Percentiles rank a stretch among this genome's conserved stretches.
Evolutionary conservation across 768 basidiomycete genomes (phyloP).

Genomic region (Panellus pusillus): DNA sequence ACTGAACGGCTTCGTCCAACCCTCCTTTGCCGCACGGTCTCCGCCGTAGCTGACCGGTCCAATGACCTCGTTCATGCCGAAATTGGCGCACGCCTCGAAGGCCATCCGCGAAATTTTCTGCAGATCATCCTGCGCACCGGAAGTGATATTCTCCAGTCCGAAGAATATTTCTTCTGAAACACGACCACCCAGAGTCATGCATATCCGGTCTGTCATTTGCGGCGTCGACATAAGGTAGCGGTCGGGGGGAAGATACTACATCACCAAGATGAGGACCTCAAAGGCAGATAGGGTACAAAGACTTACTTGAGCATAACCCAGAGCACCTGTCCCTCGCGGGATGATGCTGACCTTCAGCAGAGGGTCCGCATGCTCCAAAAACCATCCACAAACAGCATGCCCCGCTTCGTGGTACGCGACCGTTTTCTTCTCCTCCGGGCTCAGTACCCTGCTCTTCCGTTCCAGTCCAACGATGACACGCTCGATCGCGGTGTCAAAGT

Average conservation of each 20-base stretch:
- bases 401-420: conserved; percentile 99
- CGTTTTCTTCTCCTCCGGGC: conserved; percentile 95
- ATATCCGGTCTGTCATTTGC: conserved; percentile 93
- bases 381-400: conserved; percentile 98
- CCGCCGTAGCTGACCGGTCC: conserved; percentile 97
- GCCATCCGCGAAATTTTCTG: conserved; percentile 99
- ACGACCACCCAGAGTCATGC: conserved; percentile 97
- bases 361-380: conserved; percentile 95
- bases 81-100: conserved; percentile 92
- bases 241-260: conserved; percentile 90
- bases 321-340: conserved; percentile 90
- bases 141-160: conserved; percentile 86
- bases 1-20: conserved; percentile 97
- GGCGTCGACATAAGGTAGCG: conserved; percentile 94
- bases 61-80: conserved; percentile 94
- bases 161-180: conserved; percentile 99
- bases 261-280: too few relatives aligned
- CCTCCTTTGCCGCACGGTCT: conserved; percentile 77
- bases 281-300: background rate
- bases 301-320: conserved; percentile 92
- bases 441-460: conserved; percentile 91
- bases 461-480: conserved; percentile 97
- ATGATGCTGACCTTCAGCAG: conserved; percentile 98
- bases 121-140: conserved; percentile 96
- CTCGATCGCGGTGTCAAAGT: conserved; percentile 98